A percentile compares a stretch with the other conserved stretches of the same genome.
Conservation (phyloP, 2,329 filamentous ascomycete species). For the Aureobasidium subglaciale region DNA sequence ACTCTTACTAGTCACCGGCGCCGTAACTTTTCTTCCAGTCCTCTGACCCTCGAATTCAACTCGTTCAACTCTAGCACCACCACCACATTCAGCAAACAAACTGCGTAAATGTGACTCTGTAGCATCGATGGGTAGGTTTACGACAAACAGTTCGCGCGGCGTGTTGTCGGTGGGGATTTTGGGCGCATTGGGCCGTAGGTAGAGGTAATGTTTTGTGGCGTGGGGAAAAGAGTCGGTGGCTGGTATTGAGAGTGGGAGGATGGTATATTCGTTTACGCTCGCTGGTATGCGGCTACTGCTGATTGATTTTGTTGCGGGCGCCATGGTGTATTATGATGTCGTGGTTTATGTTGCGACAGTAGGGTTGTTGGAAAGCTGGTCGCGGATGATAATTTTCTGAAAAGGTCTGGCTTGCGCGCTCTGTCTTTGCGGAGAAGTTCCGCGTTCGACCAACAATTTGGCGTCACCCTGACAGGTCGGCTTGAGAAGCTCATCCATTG, state of each 20-base stretch:
- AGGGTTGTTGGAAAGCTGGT: not conserved
- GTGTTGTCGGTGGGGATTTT: conserved; percentile 68
- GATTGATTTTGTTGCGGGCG: conserved; percentile 14
- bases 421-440: not conserved
- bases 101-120: conserved; percentile 69
- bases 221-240: conserved; percentile 55
- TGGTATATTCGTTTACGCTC: conserved; percentile 55
- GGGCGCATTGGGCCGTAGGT: conserved; percentile 76
- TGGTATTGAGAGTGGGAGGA: conserved; percentile 63
- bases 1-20: conserved; percentile 29
- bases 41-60: conserved; percentile 65
- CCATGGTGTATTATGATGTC: conserved; percentile 15
- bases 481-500: not conserved
- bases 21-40: conserved; percentile 33
- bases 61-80: conserved; percentile 68
- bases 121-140: conserved; percentile 80
- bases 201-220: conserved; percentile 70
- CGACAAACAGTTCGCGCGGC: conserved; percentile 76
- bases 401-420: not conserved
- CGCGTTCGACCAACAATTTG: not conserved
- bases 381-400: not conserved
- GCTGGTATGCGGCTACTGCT: conserved; percentile 16
- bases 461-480: not conserved
- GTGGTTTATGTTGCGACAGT: not conserved
- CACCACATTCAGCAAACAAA: conserved; percentile 66